These are phyloP conservation scores for Nematocida ironsii DNA, from an alignment of 371 early-diverging fungal genomes.

Conservation along the genomic window DNA sequence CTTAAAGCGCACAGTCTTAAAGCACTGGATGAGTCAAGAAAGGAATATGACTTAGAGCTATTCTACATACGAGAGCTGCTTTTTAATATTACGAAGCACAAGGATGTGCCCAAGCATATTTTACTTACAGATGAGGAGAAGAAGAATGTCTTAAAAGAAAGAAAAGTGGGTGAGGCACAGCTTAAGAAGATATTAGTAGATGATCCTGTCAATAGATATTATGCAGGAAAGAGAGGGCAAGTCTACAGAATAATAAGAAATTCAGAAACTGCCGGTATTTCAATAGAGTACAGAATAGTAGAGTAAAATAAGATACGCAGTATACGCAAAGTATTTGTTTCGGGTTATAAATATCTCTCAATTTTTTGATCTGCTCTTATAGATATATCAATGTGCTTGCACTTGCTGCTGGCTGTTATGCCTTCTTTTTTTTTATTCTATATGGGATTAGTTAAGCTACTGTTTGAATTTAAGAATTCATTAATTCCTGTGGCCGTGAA, in stretches of 20 bases:
- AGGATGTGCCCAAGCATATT: constrained; percentile 87
- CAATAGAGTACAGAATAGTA: constrained; percentile 80
- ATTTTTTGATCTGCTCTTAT: too few species aligned
- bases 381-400: too few species aligned
- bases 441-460: constrained; percentile 37
- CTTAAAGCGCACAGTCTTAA: constrained; percentile 59
- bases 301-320: constrained; percentile 13
- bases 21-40: constrained; percentile 48
- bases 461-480: constrained; percentile 18
- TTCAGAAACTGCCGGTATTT: constrained; percentile 91
- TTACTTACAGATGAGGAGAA: constrained; percentile 84
- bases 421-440: constrained; percentile 27
- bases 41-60: constrained; percentile 80
- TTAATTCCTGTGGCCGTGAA: constrained; percentile 30
- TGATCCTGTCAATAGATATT: constrained; percentile 93
- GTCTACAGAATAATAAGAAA: constrained; percentile 90
- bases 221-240: constrained; percentile 87
- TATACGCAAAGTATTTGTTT: too few species aligned
- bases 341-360: too few species aligned
- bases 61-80: constrained; percentile 89
- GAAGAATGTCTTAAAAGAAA: constrained; percentile 78
- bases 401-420: background rate
- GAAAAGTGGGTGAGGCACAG: constrained; percentile 86
- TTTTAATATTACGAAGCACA: constrained; percentile 94
- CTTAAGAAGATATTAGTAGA: constrained; percentile 83